Base-by-base conservation (phyloP, 2,329 filamentous ascomycete genomes). In the Lachnellula subtilissima region DNA sequence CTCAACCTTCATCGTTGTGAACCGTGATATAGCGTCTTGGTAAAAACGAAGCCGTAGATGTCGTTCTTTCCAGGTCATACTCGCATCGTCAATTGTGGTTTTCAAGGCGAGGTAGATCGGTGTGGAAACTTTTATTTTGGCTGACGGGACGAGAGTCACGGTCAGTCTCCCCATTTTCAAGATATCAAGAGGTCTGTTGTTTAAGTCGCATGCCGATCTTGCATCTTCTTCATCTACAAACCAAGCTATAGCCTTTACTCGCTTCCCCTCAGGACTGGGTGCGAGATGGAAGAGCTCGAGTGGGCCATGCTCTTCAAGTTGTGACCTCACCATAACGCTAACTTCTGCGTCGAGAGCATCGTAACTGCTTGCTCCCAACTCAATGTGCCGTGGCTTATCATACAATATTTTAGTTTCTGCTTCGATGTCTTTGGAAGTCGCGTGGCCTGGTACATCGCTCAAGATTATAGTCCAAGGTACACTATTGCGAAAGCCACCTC, bases 381-480 rank as follows among this genome's bases (percentile, higher is more conserved):
- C 56, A 48, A 64, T 39, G 12, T 60, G 54, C 12, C 49, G 59
- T 55, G 61, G 60, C 52, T 55, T 60, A 49, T 61, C 56, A 19
- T 57, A 23, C 12, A 9, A 35, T 3, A 23, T 43, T 3, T 5
- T 55, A 45, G 65, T 63, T 14, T 52, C 50, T 46, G 23, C 4
- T 32, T 58, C 22, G 43, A 68, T 58, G 43, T 67, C 56, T 25
- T 55, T 50, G 19, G 28, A 28, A 12, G 59, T 65, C 17, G 56
- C 54, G 47, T 39, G 7, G 28, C 39, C 43, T 32, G 64, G 64
- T 28, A 67, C 52, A 50, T 62, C 60, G 36, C 52, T 62, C 42
- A 68, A 8, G 54, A 57, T 51, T 11, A 67, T 54, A n/a, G 59
- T 65, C 63, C 64, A 67, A 35, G 55, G 56, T 23, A 59, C 35